Conservation (phyloP, 2,329 filamentous ascomycete species). For the Xylariales sp. region DNA sequence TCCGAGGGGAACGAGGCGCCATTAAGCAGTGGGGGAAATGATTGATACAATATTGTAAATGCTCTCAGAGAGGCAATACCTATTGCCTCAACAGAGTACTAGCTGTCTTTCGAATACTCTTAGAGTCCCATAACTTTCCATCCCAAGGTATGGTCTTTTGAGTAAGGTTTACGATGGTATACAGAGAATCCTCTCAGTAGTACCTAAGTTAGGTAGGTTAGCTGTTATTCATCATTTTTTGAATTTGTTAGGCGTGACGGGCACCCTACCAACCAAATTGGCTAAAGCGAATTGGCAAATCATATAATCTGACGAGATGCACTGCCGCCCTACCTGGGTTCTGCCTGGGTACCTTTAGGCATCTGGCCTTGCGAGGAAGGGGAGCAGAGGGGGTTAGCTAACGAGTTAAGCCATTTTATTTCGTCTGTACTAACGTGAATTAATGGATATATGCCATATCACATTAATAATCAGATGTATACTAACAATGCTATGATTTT, state of each 20-base stretch:
- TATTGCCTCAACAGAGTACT: too few relatives aligned
- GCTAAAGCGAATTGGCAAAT: constrained; percentile 18
- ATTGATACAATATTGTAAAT: too few relatives aligned
- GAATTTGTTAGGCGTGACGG: background rate
- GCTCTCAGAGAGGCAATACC: too few relatives aligned
- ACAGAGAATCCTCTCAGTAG: too few relatives aligned
- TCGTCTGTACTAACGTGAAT: background rate
- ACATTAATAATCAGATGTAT: too few relatives aligned
- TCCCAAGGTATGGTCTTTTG: background rate
- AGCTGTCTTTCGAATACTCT: too few relatives aligned
- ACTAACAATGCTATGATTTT: background rate
- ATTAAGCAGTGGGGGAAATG: background rate
- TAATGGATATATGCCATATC: background rate
- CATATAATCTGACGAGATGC: constrained; percentile 15
- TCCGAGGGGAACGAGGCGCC: constrained; percentile 6
- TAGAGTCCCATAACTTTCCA: background rate
- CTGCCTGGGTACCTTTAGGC: background rate
- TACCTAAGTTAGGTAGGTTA: too few relatives aligned
- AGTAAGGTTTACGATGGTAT: too few relatives aligned
- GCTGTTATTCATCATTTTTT: too few relatives aligned
- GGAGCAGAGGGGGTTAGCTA: too few relatives aligned
- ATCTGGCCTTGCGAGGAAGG: background rate
- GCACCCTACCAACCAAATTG: constrained; percentile 5
- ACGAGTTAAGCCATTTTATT: too few relatives aligned
- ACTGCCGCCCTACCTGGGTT: constrained; percentile 3